Evolutionary conservation across 78 protist species (phyloP), one percentile per base, ranked within the genome.

Genomic region (Cyanophora paradoxa): DNA sequence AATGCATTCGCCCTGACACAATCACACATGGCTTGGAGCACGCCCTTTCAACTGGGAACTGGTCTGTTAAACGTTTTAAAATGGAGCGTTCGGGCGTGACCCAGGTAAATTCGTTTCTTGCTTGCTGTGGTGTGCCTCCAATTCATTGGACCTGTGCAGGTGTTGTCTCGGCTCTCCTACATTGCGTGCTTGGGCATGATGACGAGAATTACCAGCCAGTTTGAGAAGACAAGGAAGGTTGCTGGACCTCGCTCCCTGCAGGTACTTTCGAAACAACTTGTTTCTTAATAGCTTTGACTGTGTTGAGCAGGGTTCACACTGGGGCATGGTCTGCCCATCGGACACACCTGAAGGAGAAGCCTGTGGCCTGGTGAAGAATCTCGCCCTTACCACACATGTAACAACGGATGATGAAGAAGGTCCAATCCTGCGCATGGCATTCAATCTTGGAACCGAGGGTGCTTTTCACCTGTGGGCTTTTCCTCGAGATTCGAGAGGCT

Each of bases 291-390:
- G 16, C 61, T 31, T 1, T 26, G 16, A 10, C 64, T 24, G 33
- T 10, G 37, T 20, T n/a, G 72, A 82, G 42, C 98, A 97, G 84
- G 93, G 97, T 14, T 90, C 98, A 14, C 99, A 97, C 70, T 98
- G 95, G 92, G 99, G 99, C 33, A 93, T 97, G 93, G 82, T 98
- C 11, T 98, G 99, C 72, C 99, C 99, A 24, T 57, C 94, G 0
- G 99, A 97, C 79, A 97, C 99, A 10, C 99, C 99, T 2, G 99
- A 98, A 74, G 99, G 99, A 2, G 99, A 97, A 72, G 72, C 89
- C 26, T 98, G 99, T 50, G 99, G 99, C 40, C 89, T 97, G 20
- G 98, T 95, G n/a, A 97, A 98, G 90, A 97, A 97, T 84, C 74
- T 97, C 26, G 93, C 99, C 40, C 89, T 96, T 24, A 80, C 95